Conservation (phyloP, 352 stramenopile species). For the Pythium aquatile region DNA sequence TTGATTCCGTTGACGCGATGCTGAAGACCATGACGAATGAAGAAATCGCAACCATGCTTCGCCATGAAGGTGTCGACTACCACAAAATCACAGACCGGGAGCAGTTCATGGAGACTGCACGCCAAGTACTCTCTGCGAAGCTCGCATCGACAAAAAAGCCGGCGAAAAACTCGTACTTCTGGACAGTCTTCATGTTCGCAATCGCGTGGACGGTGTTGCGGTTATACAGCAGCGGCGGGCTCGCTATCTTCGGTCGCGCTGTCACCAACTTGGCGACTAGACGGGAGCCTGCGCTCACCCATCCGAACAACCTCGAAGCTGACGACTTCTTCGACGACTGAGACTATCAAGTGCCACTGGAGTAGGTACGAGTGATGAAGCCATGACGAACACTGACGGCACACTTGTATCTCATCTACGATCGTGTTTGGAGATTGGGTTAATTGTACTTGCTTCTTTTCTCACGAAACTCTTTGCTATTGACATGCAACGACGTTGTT, state of each 20-base stretch:
- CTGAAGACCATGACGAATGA: constrained; percentile 74
- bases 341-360: neutral
- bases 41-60: constrained; percentile 64
- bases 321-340: constrained; percentile 53
- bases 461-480: constrained; percentile 24
- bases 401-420: constrained; percentile 8
- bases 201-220: constrained; percentile 63
- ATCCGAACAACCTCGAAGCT: constrained; percentile 22
- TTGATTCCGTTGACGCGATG: constrained; percentile 63
- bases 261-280: constrained; percentile 1
- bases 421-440: constrained; percentile 12
- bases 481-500: constrained; percentile 25
- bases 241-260: constrained; percentile 29
- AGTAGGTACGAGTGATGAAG: neutral
- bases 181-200: constrained; percentile 56
- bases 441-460: constrained; percentile 32
- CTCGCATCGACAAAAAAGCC: constrained; percentile 27
- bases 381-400: neutral
- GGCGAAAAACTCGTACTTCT: constrained; percentile 46
- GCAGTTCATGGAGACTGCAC: constrained; percentile 70
- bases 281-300: neutral
- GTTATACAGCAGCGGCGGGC: constrained; percentile 65
- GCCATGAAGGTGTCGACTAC: constrained; percentile 68
- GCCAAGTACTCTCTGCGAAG: constrained; percentile 63
- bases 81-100: constrained; percentile 74